These are phyloP conservation scores for Neurospora sp. DNA, from an alignment of 2,329 filamentous ascomycete genomes.

Conservation along the genomic window DNA sequence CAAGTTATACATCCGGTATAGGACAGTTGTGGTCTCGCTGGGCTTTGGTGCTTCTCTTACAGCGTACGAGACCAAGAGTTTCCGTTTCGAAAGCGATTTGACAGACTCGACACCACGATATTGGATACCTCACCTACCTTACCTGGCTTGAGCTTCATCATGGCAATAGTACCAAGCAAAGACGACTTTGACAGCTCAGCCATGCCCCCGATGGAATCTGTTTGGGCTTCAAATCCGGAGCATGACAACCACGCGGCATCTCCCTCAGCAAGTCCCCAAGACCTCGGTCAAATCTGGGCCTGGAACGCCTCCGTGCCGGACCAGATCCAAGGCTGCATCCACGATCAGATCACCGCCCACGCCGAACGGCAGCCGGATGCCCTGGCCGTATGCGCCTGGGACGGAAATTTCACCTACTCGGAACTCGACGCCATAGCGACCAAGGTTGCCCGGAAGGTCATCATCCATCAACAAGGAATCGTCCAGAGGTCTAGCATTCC, in stretches of 20 bases:
- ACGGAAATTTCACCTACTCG: constrained; percentile 36
- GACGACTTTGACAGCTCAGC: not conserved
- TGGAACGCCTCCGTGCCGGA: constrained; percentile 27
- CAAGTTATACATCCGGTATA: not conserved
- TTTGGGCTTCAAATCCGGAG: not conserved
- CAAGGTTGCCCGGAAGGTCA: constrained; percentile 25
- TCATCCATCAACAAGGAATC: constrained; percentile 17
- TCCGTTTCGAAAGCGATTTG: not conserved
- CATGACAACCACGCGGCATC: not conserved
- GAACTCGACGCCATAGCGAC: constrained; percentile 34
- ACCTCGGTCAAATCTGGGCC: constrained; percentile 35
- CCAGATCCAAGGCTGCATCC: constrained; percentile 33
- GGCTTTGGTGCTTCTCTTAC: not conserved
- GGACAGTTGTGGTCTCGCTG: not conserved
- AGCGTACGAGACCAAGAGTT: too few relatives aligned
- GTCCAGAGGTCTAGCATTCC: constrained; percentile 25
- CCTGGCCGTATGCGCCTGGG: constrained; percentile 39
- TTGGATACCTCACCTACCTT: too few relatives aligned
- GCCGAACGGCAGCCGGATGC: constrained; percentile 28
- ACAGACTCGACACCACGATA: not conserved
- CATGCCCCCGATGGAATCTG: not conserved
- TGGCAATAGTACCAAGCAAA: not conserved
- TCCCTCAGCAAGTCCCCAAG: constrained; percentile 21
- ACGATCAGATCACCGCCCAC: constrained; percentile 34
- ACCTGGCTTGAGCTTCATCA: not conserved